Conservation (phyloP, 805 yeast species). For the Metschnikowia baotianmanensis region DNA sequence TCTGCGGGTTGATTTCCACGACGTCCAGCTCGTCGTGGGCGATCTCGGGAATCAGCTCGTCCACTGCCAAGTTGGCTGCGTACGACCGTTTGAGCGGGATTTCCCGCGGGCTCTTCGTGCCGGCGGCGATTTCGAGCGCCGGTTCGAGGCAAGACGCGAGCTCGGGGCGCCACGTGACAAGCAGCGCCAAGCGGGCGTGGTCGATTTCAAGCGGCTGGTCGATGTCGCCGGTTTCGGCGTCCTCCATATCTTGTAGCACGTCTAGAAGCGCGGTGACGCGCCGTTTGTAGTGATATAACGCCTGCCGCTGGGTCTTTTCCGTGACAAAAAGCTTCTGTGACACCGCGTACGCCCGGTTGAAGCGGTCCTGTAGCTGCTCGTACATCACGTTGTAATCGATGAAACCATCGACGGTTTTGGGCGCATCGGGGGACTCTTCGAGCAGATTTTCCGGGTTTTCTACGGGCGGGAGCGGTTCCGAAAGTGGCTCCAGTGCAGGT, state of each 20-base stretch:
- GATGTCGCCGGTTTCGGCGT: background rate
- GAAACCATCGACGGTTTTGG: conserved; percentile 4
- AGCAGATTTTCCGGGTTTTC: background rate
- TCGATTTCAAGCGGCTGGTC: conserved; percentile 11
- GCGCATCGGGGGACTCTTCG: background rate
- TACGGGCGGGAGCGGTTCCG: background rate
- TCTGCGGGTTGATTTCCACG: conserved; percentile 40
- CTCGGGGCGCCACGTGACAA: conserved; percentile 24
- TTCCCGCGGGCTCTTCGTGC: conserved; percentile 6
- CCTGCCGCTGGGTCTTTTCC: conserved; percentile 36
- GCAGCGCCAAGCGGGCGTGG: conserved; percentile 21
- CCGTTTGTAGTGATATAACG: conserved; percentile 33
- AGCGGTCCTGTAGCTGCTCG: conserved; percentile 28
- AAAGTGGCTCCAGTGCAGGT: too few relatives aligned
- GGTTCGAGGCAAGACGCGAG: conserved; percentile 20
- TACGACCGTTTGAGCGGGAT: conserved; percentile 20
- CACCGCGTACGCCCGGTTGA: conserved; percentile 21
- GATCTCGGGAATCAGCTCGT: conserved; percentile 38
- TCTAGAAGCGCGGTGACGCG: conserved; percentile 39
- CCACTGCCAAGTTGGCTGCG: conserved; percentile 28
- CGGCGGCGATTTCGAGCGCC: conserved; percentile 15
- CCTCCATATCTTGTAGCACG: conserved; percentile 23
- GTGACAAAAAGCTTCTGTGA: conserved; percentile 28
- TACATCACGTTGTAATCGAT: conserved; percentile 27
- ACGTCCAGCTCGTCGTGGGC: conserved; percentile 35